Evolutionary conservation across 2,329 filamentous ascomycete genomes (phyloP), one percentile per base, ranked within the genome.

Genomic region (Dendryphion nanum): DNA sequence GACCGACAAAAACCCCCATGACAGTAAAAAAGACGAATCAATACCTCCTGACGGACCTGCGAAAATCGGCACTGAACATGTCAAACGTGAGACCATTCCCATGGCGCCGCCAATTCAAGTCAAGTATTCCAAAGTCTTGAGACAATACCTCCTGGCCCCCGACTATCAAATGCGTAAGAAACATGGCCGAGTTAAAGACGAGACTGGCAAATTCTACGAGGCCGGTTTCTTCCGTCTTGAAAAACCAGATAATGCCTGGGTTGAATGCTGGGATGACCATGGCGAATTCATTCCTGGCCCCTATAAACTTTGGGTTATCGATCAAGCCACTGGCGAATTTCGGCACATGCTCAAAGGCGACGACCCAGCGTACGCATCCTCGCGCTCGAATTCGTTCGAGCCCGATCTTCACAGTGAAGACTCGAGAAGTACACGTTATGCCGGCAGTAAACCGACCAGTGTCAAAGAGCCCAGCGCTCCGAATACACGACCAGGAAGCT

Each of bases 261-360:
- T 76, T 24, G 64, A 71, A 26, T 72, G 69, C 44, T 75, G 72
- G 71, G 71, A 75, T 47, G 59, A 65, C 16, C 56, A 72, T 28
- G 72, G 71, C 37, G 64, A 60, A n/a, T 76, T 76, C 53, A 69
- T 75, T 30, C 70, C 70, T 4, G 72, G 72, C 1, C 72, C 71
- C 4, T 75, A 75, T 48, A 68, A 70, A 37, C 69, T 72, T 32
- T 76, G 72, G 72, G 67, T 63, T 44, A 59, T 71, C 31, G 72
- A 75, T 41, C 42, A 62, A 23, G 59, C 64, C 35, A 67, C 64
- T 29, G 46, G 55, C n/a, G 42, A 50, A 8, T 67, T 68, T 45
- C 55, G 65, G 6, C 61, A 64, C 34, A 67, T 68, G 64, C 44
- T 60, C 32, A 61, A 61, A 39, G 53, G 59, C 44, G 64, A 68